These are phyloP conservation scores for Apophysomyces elegans DNA, from an alignment of 371 early-diverging fungal genomes.

Conservation along the genomic window DNA sequence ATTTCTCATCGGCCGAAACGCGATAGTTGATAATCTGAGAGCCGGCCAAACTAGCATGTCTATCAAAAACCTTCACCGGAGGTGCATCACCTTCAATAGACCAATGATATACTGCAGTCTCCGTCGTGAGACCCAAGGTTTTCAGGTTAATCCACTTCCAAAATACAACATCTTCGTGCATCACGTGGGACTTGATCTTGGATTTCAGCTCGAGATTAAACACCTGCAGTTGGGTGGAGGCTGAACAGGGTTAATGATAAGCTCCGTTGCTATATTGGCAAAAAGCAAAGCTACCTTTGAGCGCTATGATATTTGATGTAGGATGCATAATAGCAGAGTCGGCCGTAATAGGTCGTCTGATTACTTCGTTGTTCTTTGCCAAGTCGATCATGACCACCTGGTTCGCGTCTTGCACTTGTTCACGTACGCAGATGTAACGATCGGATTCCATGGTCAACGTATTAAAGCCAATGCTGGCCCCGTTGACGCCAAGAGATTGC, in stretches of 20 bases:
- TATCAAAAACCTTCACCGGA: conserved; percentile 92
- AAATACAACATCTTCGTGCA: conserved; percentile 93
- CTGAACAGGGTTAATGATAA: conserved; percentile 46
- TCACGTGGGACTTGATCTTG: conserved; percentile 91
- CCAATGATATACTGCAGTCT: conserved; percentile 93
- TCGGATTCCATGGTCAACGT: conserved; percentile 98
- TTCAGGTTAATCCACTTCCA: conserved; percentile 95
- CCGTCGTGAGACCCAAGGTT: conserved; percentile 91
- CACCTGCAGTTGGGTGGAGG: conserved; percentile 91
- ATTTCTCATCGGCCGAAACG: conserved; percentile 87
- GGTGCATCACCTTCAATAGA: conserved; percentile 89
- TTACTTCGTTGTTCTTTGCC: conserved; percentile 76
- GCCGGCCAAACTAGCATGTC: conserved; percentile 80
- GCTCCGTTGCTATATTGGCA: background rate
- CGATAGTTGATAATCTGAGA: conserved; percentile 96
- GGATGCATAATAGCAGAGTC: conserved; percentile 99
- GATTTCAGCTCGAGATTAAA: conserved; percentile 95
- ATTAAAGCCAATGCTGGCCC: conserved; percentile 93
- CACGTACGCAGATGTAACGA: conserved; percentile 96
- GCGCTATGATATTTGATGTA: conserved; percentile 87
- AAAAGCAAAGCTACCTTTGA: conserved; percentile 74
- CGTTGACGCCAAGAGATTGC: conserved; percentile 88
- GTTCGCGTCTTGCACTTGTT: conserved; percentile 82
- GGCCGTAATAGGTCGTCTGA: conserved; percentile 93
- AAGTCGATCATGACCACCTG: conserved; percentile 95